Conservation (phyloP, 345 rosid genomes). For the Rhodomyrtus tomentosa region DNA sequence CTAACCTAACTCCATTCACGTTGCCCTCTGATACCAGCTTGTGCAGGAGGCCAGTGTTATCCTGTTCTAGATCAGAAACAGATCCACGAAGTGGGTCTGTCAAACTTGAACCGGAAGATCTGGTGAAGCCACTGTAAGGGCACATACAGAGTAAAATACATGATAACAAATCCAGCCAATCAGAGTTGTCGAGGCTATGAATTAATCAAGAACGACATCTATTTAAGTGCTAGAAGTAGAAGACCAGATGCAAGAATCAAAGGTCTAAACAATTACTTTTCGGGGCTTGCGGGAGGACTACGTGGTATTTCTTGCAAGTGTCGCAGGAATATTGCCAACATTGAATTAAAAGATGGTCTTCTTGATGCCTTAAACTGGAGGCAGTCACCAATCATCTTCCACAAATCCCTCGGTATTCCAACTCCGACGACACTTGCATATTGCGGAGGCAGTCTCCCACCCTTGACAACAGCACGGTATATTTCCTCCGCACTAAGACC, state of each 20-base stretch:
- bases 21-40: conserved; percentile 73
- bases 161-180: neutral
- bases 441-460: conserved; percentile 81
- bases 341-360: conserved; percentile 83
- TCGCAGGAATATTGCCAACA: conserved; percentile 82
- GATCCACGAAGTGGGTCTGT: conserved; percentile 37
- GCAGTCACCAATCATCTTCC: conserved; percentile 99
- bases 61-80: conserved; percentile 38
- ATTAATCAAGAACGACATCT: neutral
- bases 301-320: conserved; percentile 94
- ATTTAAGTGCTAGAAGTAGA: neutral
- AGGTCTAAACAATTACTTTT: conserved; percentile 32
- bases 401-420: conserved; percentile 88
- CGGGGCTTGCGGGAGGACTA: conserved; percentile 84
- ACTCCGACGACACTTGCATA: conserved; percentile 97
- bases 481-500: conserved; percentile 90
- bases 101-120: conserved; percentile 37
- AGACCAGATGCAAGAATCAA: neutral
- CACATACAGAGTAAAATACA: neutral
- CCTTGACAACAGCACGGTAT: conserved; percentile 78
- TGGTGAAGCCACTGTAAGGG: conserved; percentile 45
- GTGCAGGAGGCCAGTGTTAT: conserved; percentile 56
- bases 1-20: conserved; percentile 70
- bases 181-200: neutral
- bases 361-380: conserved; percentile 84